A percentile compares a stretch with the other conserved stretches of the same genome.
These are phyloP conservation scores for Tulasnella sp. DNA, from an alignment of 768 basidiomycete species.

Conservation along the genomic window DNA sequence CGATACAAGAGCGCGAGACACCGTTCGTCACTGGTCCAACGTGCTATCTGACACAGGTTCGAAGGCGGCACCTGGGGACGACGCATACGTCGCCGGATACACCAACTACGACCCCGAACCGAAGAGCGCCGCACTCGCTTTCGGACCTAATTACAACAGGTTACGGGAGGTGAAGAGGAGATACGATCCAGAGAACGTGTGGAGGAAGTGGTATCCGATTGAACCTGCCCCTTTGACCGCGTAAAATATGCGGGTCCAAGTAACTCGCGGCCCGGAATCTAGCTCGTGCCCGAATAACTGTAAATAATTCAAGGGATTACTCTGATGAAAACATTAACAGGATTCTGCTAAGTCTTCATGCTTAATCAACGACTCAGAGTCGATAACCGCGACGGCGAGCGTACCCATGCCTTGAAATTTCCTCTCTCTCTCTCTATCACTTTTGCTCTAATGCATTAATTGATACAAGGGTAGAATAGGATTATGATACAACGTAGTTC, in stretches of 20 bases:
- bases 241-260: not conserved
- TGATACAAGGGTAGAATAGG: not conserved
- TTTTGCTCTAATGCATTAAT: too few species aligned
- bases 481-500: not conserved
- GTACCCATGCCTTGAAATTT: too few species aligned
- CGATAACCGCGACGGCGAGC: too few species aligned
- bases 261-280: too few species aligned
- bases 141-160: slow-evolving; percentile 12
- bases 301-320: too few species aligned
- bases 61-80: not conserved
- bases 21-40: not conserved
- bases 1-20: not conserved
- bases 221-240: slow-evolving; percentile 1
- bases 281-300: too few species aligned
- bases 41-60: not conserved
- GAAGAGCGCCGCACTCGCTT: not conserved
- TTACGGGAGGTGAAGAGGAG: slow-evolving; percentile 16
- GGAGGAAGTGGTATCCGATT: slow-evolving; percentile 23
- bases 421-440: too few species aligned
- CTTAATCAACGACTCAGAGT: too few species aligned
- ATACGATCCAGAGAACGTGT: slow-evolving; percentile 22
- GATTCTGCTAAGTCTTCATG: too few species aligned
- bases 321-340: too few species aligned
- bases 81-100: not conserved
- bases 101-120: slow-evolving; percentile 8